Percentiles rank a stretch among this genome's conserved stretches.
phyloP scores from a whole-genome alignment of 139 green algal genomes.

The Tetradesmus lagerheimii region DNA sequence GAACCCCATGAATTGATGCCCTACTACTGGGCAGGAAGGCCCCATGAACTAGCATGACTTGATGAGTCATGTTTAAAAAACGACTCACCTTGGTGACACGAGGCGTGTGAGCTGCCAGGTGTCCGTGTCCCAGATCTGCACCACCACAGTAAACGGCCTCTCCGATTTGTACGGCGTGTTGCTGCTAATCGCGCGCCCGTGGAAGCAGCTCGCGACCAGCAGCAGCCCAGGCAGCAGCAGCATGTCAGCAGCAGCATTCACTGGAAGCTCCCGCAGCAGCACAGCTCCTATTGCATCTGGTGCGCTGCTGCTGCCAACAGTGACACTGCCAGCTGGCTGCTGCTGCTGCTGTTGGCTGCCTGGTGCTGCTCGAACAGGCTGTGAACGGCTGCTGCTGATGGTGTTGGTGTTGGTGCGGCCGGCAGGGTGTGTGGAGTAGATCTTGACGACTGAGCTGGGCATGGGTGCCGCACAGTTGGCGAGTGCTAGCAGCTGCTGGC shows the following conservation, averaged over 20 bases:
- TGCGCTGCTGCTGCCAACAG: conserved; percentile 12
- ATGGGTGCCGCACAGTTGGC: conserved; percentile 36
- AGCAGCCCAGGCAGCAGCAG: conserved; percentile 28
- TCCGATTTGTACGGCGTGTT: conserved; percentile 36
- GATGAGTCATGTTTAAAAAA: not conserved
- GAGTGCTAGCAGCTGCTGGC: conserved; percentile 11
- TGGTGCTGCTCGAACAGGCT: not conserved
- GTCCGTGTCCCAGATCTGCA: conserved; percentile 32
- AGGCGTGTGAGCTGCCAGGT: conserved; percentile 37
- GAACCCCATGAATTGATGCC: too few species aligned
- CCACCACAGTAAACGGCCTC: conserved; percentile 45
- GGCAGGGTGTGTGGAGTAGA: conserved; percentile 19
- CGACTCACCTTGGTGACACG: conserved; percentile 38
- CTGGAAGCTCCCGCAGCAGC: conserved; percentile 42
- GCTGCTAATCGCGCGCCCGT: conserved; percentile 37
- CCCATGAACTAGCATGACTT: too few species aligned
- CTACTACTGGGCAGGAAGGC: too few species aligned
- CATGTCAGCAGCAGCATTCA: conserved; percentile 48
- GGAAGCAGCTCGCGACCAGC: conserved; percentile 44
- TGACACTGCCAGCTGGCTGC: not conserved
- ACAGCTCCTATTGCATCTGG: not conserved
- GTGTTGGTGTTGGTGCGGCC: not conserved
- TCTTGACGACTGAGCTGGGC: conserved; percentile 19
- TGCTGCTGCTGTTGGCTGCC: conserved; percentile 18
- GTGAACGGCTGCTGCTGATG: not conserved